Evolutionary conservation across 177 flowering plant genomes (phyloP).

Genomic region (Vitis hybrid): DNA sequence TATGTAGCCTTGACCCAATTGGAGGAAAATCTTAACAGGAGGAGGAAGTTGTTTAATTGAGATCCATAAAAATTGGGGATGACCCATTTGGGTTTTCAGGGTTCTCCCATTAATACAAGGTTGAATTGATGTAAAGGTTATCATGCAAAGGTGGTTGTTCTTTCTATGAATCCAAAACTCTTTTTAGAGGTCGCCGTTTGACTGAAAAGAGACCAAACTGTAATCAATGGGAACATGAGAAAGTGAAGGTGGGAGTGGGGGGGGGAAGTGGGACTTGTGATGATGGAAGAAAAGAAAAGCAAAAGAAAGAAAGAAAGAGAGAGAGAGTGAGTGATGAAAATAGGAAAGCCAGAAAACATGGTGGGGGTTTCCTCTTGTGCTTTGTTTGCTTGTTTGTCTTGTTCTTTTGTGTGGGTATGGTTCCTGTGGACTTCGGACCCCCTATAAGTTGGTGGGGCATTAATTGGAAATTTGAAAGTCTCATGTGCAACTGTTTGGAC

Average conservation of each 20-base stretch:
- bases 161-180: background rate
- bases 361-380: slow-evolving; percentile 11
- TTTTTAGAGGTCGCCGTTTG: slow-evolving; percentile 17
- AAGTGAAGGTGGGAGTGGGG: slow-evolving; percentile 25
- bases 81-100: background rate
- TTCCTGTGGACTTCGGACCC: background rate
- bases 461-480: slow-evolving; percentile 11
- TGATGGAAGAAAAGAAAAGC: slow-evolving; percentile 21
- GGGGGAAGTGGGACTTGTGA: slow-evolving; percentile 25
- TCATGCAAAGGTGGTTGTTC: slow-evolving; percentile 18
- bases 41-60: too few relatives aligned
- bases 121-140: slow-evolving; percentile 25
- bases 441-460: slow-evolving; percentile 11
- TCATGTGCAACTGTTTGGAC: slow-evolving; percentile 13
- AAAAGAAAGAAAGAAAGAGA: background rate
- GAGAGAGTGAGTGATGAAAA: background rate
- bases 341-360: slow-evolving; percentile 25
- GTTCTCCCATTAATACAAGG: background rate
- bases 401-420: slow-evolving; percentile 6
- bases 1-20: too few relatives aligned
- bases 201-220: slow-evolving; percentile 17
- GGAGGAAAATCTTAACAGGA: too few relatives aligned
- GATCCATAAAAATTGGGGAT: background rate
- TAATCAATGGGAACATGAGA: slow-evolving; percentile 30
- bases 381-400: slow-evolving; percentile 15